A percentile compares a stretch with the other conserved stretches of the same genome.
Conservation (phyloP, 2,329 filamentous ascomycete species). For the Scytalidium sp. region DNA sequence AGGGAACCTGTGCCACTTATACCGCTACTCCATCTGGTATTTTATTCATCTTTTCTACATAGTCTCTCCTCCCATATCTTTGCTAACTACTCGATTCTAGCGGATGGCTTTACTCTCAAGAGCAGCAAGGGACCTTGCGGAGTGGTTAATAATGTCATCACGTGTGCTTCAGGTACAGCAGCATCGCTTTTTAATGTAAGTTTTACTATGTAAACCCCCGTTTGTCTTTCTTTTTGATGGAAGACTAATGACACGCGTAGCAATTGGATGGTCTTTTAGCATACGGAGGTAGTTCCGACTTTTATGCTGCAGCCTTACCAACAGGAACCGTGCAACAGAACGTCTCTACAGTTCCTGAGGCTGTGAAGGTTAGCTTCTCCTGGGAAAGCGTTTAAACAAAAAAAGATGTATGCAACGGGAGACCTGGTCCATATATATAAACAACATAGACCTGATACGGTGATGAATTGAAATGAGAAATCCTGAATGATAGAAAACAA, state of each 20-base stretch:
- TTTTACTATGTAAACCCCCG: slow-evolving; percentile 1
- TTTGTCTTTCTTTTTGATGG: not conserved
- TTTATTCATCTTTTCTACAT: not conserved
- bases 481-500: too few relatives aligned
- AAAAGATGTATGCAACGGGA: too few relatives aligned
- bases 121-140: slow-evolving; percentile 59
- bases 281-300: slow-evolving; percentile 23
- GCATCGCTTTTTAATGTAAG: slow-evolving; percentile 32
- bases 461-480: too few relatives aligned
- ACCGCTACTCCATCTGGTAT: slow-evolving; percentile 52
- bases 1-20: slow-evolving; percentile 66
- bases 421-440: too few relatives aligned
- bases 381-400: slow-evolving; percentile 22
- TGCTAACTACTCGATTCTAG: slow-evolving; percentile 10
- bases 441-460: too few relatives aligned
- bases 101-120: slow-evolving; percentile 40
- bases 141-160: slow-evolving; percentile 49
- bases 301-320: slow-evolving; percentile 30
- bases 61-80: not conserved
- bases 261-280: slow-evolving; percentile 17
- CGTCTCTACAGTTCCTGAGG: slow-evolving; percentile 23
- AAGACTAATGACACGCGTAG: not conserved
- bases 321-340: slow-evolving; percentile 26
- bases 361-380: slow-evolving; percentile 25
- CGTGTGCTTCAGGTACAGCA: slow-evolving; percentile 48